These are phyloP conservation scores for Fusarium proliferatum DNA, from an alignment of 2,329 filamentous ascomycete species.

Conservation along the genomic window DNA sequence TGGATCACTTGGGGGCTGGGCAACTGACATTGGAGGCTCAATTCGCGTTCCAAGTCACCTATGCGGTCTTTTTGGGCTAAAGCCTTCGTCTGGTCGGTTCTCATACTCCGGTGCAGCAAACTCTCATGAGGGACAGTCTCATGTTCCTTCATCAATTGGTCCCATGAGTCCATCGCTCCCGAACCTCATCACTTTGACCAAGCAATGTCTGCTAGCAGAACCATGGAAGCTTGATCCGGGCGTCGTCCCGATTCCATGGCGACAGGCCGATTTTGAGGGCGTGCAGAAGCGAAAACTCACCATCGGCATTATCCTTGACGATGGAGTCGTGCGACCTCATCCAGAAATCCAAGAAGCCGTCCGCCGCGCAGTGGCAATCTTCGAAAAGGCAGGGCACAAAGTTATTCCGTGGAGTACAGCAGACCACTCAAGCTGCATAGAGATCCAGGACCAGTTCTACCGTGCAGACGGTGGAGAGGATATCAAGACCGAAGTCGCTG, in stretches of 20 bases:
- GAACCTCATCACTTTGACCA: neutral
- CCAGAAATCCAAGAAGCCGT: neutral
- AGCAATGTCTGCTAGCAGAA: neutral
- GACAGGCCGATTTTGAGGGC: fast-evolving
- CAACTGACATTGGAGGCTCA: neutral
- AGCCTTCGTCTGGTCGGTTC: neutral
- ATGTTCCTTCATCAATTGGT: neutral
- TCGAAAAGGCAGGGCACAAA: neutral
- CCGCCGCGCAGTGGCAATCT: neutral
- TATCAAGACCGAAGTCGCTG: neutral
- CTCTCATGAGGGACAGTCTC: neutral
- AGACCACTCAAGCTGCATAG: neutral
- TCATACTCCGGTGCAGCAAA: neutral
- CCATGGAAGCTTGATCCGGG: neutral
- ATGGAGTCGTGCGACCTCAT: neutral
- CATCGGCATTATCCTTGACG: neutral
- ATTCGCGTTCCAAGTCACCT: neutral
- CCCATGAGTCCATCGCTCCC: neutral
- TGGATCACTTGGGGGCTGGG: neutral
- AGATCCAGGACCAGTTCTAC: neutral
- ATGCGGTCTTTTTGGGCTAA: neutral
- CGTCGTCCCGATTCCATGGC: neutral
- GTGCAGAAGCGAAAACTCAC: neutral
- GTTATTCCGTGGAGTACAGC: neutral
- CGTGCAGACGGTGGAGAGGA: neutral